A percentile compares a stretch with the other conserved stretches of the same genome.
Conservation (phyloP, 2,329 filamentous ascomycete genomes). For the Thelonectria olida region DNA sequence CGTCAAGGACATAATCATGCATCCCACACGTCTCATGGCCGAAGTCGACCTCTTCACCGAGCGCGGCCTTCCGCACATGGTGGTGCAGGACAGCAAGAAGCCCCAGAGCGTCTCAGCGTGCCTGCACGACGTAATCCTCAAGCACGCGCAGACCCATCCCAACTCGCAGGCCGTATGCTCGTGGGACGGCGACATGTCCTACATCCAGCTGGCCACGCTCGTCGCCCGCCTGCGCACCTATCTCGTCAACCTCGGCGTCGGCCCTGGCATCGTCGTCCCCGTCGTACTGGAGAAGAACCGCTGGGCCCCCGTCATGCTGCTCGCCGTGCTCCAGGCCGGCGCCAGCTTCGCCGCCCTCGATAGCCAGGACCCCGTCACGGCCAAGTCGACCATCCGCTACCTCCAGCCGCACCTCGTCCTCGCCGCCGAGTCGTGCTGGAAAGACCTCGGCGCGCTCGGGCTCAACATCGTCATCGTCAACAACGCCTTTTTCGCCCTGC, state of each 20-base stretch:
- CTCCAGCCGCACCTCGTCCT: constrained; percentile 56
- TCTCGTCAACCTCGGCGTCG: constrained; percentile 61
- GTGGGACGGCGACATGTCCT: constrained; percentile 57
- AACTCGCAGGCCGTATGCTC: constrained; percentile 53
- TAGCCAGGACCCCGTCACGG: constrained; percentile 52
- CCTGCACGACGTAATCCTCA: constrained; percentile 56
- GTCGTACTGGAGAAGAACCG: constrained; percentile 76
- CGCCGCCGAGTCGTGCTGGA: constrained; percentile 53
- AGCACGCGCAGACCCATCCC: constrained; percentile 50
- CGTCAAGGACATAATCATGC: constrained; percentile 55
- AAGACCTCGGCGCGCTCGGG: constrained; percentile 50
- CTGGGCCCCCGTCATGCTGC: constrained; percentile 73
- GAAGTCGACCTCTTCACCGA: constrained; percentile 64
- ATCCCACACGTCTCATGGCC: constrained; percentile 52
- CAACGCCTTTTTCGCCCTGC: constrained; percentile 50
- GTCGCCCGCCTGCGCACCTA: constrained; percentile 52
- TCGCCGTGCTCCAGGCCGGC: constrained; percentile 72
- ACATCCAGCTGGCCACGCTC: constrained; percentile 49
- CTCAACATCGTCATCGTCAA: constrained; percentile 54
- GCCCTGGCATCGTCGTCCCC: constrained; percentile 66
- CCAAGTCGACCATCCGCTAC: constrained; percentile 53
- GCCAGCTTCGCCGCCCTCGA: constrained; percentile 62
- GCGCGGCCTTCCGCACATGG: constrained; percentile 60
- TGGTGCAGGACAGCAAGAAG: constrained; percentile 57
- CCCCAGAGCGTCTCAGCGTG: constrained; percentile 52